phyloP scores from a whole-genome alignment of 2,329 filamentous ascomycete genomes.

The Calonectria naviculata region DNA sequence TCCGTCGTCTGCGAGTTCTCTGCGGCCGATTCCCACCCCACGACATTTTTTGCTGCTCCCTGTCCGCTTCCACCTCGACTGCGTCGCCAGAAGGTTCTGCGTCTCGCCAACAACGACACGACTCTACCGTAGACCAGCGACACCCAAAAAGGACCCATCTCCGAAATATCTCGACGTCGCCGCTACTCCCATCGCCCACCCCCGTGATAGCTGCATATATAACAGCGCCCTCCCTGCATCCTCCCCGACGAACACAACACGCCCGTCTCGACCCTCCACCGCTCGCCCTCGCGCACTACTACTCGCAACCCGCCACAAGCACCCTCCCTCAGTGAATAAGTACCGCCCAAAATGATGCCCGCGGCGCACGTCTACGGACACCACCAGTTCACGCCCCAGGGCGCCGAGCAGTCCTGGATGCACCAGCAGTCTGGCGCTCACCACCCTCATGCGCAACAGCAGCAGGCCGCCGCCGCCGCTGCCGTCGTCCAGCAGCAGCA shows the following conservation, averaged over 20 bases:
- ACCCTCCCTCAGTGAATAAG: constrained; percentile 20
- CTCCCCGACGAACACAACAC: constrained; percentile 1
- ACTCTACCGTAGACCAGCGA: not conserved
- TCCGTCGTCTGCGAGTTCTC: not conserved
- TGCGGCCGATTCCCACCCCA: not conserved
- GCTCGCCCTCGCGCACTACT: constrained; percentile 9
- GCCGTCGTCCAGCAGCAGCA: constrained; percentile 68
- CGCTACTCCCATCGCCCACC: constrained; percentile 10
- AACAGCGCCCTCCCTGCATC: not conserved
- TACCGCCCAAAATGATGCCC: constrained; percentile 66
- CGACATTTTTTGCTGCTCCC: not conserved
- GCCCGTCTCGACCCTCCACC: not conserved
- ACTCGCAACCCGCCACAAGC: constrained; percentile 1
- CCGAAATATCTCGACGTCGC: constrained; percentile 22
- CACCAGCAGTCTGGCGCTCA: constrained; percentile 70
- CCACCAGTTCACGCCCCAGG: constrained; percentile 73
- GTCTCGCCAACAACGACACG: not conserved
- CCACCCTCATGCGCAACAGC: constrained; percentile 68
- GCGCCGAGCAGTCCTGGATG: constrained; percentile 72
- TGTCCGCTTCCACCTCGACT: constrained; percentile 8
- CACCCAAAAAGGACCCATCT: not conserved
- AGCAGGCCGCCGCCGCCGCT: constrained; percentile 51
- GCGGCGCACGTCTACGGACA: constrained; percentile 75
- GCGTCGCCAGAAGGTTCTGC: constrained; percentile 11
- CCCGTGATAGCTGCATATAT: constrained; percentile 1